A percentile compares a stretch with the other conserved stretches of the same genome.
Evolutionary conservation across 768 basidiomycete species (phyloP).

Genomic region (Pleurotus cornucopiae): DNA sequence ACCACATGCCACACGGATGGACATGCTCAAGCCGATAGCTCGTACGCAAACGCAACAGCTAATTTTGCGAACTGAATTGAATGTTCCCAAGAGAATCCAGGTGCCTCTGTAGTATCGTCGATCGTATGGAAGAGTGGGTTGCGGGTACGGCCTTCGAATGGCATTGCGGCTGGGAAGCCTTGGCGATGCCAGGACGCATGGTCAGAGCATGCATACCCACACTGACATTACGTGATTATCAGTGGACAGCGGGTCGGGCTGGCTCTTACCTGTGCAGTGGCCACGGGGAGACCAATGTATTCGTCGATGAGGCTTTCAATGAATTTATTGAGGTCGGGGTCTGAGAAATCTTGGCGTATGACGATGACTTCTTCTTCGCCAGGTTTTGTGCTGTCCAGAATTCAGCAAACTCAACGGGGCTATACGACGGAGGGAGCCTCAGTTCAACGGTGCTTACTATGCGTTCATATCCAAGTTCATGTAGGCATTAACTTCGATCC

Average conservation of each 20-base stretch:
- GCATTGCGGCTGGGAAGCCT: background rate
- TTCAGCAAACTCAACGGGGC: background rate
- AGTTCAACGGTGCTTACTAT: background rate
- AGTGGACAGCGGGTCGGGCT: background rate
- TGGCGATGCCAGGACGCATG: background rate
- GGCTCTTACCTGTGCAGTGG: background rate
- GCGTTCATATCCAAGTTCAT: conserved; percentile 3
- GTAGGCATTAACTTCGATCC: background rate
- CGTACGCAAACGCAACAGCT: conserved; percentile 1
- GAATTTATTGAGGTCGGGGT: background rate
- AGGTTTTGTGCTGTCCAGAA: background rate
- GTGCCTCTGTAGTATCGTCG: background rate
- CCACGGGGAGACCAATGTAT: background rate
- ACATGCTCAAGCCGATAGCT: background rate
- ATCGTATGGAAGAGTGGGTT: background rate
- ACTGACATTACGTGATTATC: background rate
- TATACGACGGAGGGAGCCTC: too few species aligned
- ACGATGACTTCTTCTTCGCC: background rate
- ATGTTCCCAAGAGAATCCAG: conserved; percentile 3
- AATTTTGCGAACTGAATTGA: conserved; percentile 1
- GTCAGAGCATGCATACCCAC: conserved; percentile 3
- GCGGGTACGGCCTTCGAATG: background rate
- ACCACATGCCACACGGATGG: too few species aligned
- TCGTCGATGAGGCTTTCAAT: background rate
- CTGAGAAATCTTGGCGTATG: background rate